Base-by-base conservation (phyloP, 306 rosid species). In the Trifolium dubium region DNA sequence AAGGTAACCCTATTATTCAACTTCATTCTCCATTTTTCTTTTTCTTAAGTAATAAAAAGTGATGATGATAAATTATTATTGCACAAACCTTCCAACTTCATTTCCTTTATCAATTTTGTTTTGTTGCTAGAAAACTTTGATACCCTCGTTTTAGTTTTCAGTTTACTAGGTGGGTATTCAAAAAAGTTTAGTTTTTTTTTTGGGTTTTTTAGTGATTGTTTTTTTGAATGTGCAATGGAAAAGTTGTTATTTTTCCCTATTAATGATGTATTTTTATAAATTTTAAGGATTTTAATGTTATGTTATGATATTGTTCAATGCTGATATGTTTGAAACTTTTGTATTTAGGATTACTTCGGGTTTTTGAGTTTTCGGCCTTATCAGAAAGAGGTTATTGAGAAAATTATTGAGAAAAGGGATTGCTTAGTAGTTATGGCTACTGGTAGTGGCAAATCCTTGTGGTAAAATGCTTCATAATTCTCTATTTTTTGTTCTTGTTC, bases 401-500 rank as follows among this genome's bases (percentile, higher is more conserved):
- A 86, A 55, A 85, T 92, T 69, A 77, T 90, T 9, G 83, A 79
- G 31, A 86, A 84, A 83, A 90, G 85, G 76, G 98, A 90, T 79
- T 86, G 88, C 40, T 73, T 92, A 80, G 93, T 90, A 64, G 96
- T 92, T 79, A 88, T 88, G 98, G 98, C 92, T 69, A 92, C 98
- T 73, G 98, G 98, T 18, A 92, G 95, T 72, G 98, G 97, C 41
- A 92, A 92, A 74, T 92, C 98, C 59, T 75, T 92, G 69, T 92
- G 98, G 95, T 89, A 87, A 84, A 60, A 60, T 64, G 3, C 64
- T 18, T 65, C 28, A 6, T 1, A 8, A 4, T 3, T 10, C 51
- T 1, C 41, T 67, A 30, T 58, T 13, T 55, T 5, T 23, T 64
- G 49, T n/a, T 23, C 17, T 32, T 71, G 18, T 54, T 19, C 5